phyloP scores from a whole-genome alignment of 2,329 filamentous ascomycete species.

The Clonostachys rhizophaga region DNA sequence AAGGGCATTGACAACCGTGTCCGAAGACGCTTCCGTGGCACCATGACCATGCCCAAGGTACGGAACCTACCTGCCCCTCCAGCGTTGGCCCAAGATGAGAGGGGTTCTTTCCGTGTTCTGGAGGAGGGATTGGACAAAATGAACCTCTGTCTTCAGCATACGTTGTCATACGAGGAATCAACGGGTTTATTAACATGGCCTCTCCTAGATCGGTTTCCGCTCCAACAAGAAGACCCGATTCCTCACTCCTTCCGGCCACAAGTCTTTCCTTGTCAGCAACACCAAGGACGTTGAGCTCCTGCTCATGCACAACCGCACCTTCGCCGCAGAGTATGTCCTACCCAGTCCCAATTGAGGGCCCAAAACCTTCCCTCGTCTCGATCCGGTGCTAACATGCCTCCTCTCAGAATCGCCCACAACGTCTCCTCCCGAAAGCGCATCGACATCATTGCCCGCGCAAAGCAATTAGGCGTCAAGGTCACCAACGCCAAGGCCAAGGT shows the following conservation, averaged over 20 bases:
- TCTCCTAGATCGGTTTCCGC: conserved; percentile 90
- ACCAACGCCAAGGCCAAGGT: conserved; percentile 99
- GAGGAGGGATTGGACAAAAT: no score
- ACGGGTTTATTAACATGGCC: neutral
- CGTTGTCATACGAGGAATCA: neutral
- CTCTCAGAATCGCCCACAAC: conserved; percentile 86
- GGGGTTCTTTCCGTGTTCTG: no score
- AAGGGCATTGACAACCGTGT: conserved; percentile 99
- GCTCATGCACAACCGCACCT: conserved; percentile 99
- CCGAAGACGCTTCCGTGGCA: conserved; percentile 94
- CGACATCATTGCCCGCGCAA: conserved; percentile 94
- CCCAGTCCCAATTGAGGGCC: neutral
- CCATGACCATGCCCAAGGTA: conserved; percentile 97
- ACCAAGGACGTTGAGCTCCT: conserved; percentile 91
- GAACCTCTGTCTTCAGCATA: no score
- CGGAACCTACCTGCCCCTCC: conserved; percentile 28
- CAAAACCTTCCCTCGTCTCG: no score
- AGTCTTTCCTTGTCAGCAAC: conserved; percentile 99
- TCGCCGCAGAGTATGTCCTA: conserved; percentile 87
- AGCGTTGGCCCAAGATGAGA: no score
- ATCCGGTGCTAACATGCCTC: conserved; percentile 27
- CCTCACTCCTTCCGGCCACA: conserved; percentile 99
- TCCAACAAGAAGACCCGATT: conserved; percentile 99
- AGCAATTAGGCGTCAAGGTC: conserved; percentile 99
- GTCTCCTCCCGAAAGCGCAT: conserved; percentile 98